Evolutionary conservation across 2,329 filamentous ascomycete species (phyloP), one percentile per base, ranked within the genome.

Genomic region (Colletotrichum liriopes): DNA sequence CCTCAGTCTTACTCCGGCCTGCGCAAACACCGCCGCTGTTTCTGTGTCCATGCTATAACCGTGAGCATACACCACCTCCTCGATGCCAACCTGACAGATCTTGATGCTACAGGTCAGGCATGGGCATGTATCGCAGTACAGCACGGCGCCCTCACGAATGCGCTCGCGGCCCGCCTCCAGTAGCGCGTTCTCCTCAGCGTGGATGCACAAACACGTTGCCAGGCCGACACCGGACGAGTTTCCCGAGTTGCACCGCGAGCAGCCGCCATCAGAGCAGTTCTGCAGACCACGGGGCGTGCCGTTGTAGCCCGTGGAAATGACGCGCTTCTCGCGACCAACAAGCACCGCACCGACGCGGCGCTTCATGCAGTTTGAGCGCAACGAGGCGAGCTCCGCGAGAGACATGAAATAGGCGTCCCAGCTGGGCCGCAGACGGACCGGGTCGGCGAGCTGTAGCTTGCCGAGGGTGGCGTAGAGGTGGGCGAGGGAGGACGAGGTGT

Each of bases 371-470:
- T 99, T 99, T 79, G 92, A 94, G 75, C 96, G 90, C 76, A 94
- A 93, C 0, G 96, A 94, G 9, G 96, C 96, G 59, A 99, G 90
- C 43, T 93, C 94, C 6, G 96, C 95, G n/a, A 99, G 87, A 51
- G 94, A 91, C 96, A 99, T 99, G 80, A 99, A 99, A 85, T 99
- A 99, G 78, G 93, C 92, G 82, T 99, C 96, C 96, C 96, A 99
- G 60, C 90, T 92, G 0, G 96, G 96, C 1, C 96, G 91, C 45
- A 99, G 87, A 2, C 96, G 92, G 77, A 93, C 89, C 43, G 92
- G 89, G 78, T 96, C 92, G 1, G 93, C 88, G 35, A 99, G 89
- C 80, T 97, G 90, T 9, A 98, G 88, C 58, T 90, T 88, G 60
- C 89, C 87, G 1, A 99, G 89, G 11, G 93, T 92, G 4, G 88